phyloP scores from a whole-genome alignment of 2,329 filamentous ascomycete genomes.

The Metarhizium sp. region DNA sequence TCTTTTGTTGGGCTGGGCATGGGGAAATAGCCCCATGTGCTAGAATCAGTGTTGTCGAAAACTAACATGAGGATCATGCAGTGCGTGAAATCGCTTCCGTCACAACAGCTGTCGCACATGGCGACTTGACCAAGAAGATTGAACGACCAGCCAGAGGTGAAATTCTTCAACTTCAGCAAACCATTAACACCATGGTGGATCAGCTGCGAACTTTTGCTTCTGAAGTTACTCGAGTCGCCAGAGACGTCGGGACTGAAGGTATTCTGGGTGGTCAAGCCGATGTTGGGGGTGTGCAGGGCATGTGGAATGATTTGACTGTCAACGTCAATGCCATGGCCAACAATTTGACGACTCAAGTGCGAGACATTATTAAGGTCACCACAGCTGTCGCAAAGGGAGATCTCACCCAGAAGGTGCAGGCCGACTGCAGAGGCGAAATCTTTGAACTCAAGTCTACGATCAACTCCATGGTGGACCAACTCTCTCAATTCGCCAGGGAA shows the following conservation, averaged over 20 bases:
- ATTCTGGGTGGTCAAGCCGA: slow-evolving; percentile 75
- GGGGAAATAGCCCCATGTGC: background rate
- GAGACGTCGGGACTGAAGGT: slow-evolving; percentile 77
- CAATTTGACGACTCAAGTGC: slow-evolving; percentile 78
- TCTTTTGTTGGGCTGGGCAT: background rate
- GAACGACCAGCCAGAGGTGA: slow-evolving; percentile 72
- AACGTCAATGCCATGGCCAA: slow-evolving; percentile 86
- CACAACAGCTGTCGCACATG: slow-evolving; percentile 73
- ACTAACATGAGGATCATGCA: slow-evolving; percentile 16
- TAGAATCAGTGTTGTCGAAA: background rate
- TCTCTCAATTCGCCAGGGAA: slow-evolving; percentile 93
- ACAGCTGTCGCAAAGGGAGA: slow-evolving; percentile 73
- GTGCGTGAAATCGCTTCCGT: slow-evolving; percentile 80
- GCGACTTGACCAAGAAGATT: slow-evolving; percentile 77
- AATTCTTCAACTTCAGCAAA: slow-evolving; percentile 75
- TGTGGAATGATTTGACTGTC: slow-evolving; percentile 81
- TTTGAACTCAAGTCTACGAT: slow-evolving; percentile 94
- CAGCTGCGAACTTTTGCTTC: slow-evolving; percentile 76
- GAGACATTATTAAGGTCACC: slow-evolving; percentile 83
- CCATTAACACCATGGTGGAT: slow-evolving; percentile 85
- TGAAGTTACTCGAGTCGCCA: slow-evolving; percentile 73
- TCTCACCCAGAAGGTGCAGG: slow-evolving; percentile 92
- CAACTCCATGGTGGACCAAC: slow-evolving; percentile 97
- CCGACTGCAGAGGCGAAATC: slow-evolving; percentile 85
- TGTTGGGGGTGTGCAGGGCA: slow-evolving; percentile 75